Evolutionary conservation across 768 basidiomycete species (phyloP), one percentile per base, ranked within the genome.

Genomic region (Astraeus odoratus): DNA sequence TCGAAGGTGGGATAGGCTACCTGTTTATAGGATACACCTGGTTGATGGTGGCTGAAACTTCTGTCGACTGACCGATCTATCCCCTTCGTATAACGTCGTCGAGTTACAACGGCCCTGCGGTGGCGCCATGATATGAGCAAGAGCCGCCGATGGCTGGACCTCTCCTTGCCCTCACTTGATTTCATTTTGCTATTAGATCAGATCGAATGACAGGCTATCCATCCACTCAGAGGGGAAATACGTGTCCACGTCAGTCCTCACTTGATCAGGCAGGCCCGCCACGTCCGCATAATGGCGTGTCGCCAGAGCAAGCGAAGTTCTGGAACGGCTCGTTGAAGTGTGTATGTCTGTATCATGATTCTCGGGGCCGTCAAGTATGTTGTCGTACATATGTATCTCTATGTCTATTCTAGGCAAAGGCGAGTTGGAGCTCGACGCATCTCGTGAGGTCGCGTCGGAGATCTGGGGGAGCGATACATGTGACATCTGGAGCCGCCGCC

Each of bases 21-120:
- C n/a, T n/a, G n/a, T n/a, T n/a, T n/a, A n/a, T n/a, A n/a, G n/a
- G n/a, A n/a, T n/a, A 38, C 27, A 13, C 13, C 27, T 29, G 23
- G 37, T 16, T 39, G 37, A 39, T 39, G 37, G 37, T 39, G 37
- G 37, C 37, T 39, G 37, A 39, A 39, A 39, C 37, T 39, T 39
- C 12, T n/a, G 16, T 24, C 13, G 23, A 39, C 22, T 23, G 23
- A 23, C 22, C 22, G 34, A 19, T 16, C 34, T 35, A 35, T 16
- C 34, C 1, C 34, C 34, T n/a, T n/a, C n/a, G n/a, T n/a, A n/a
- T 20, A 10, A 36, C 25, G 23, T 15, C 20, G 23, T 39, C 5
- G 13, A 39, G 16, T 23, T 13, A 23, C 36, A 37, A 20, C n/a
- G 10, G n/a, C 41, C 31, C 16, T 43, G 42, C 5, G 23, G 23